Evolutionary conservation across 495 filamentous ascomycete species (phyloP), one percentile per base, ranked within the genome.

Genomic region (Cercophora newfieldiana): DNA sequence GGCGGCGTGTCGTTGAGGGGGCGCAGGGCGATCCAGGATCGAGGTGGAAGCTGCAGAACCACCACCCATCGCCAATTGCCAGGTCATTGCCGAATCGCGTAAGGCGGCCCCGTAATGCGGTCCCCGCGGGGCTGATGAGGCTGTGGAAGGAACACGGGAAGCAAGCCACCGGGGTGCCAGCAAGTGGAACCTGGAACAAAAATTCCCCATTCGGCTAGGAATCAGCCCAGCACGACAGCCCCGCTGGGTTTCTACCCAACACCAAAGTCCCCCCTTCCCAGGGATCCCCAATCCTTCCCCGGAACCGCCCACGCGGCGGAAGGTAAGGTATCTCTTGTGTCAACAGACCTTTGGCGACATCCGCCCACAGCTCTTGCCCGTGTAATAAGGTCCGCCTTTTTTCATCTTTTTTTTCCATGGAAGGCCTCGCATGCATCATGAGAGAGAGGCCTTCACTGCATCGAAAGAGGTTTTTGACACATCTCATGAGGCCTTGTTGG

Each of bases 191-290:
- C 18, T 44, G 37, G 10, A 44, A 44, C 12, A 44, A 44, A 44
- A 6, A 5, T 2, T 44, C 37, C 18, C 37, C 37, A 16, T 44
- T 44, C 37, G 18, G 37, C 37, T 44, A 16, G 37, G 37, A 44
- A 44, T 18, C 25, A 33, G 19, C 25, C 55, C 55, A 29, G 19
- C 55, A 16, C 55, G n/a, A 18, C 55, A 53, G 29, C 48, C 61
- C 29, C 31, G 22, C 25, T 31, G 57, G 25, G 60, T 61, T 66
- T 66, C 64, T 47, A 66, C 57, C 64, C 64, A 66, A 61, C 25
- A 16, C 26, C 21, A 3, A 55, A 16, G 21, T 28, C 21, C 51
- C 51, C 12, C 7, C n/a, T 19, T n/a, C 51, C 51, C 51, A 55
- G n/a, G 2, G 18, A 8, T 12, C 30, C 30, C 30, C 5, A 33